phyloP scores from a whole-genome alignment of 768 basidiomycete species.

The Fistulinella prunicolor region DNA sequence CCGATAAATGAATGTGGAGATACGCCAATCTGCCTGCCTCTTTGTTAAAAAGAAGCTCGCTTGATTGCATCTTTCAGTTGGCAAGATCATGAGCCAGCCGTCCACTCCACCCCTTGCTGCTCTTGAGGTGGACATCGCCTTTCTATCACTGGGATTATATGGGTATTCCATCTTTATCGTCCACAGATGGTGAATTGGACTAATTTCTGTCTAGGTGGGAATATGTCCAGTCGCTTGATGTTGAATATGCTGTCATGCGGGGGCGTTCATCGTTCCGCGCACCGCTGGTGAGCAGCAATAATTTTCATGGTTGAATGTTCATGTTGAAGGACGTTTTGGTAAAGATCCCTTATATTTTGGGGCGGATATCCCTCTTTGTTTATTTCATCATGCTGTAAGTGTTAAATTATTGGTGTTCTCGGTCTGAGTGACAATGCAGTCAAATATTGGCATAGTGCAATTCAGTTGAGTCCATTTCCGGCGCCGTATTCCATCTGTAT shows the following conservation, averaged over 20 bases:
- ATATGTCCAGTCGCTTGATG: slow-evolving; percentile 13
- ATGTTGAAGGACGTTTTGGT: neutral
- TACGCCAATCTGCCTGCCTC: too few relatives aligned
- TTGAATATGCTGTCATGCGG: slow-evolving; percentile 24
- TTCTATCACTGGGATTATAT: slow-evolving; percentile 17
- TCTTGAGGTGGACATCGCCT: slow-evolving; percentile 1
- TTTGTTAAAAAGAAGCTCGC: too few relatives aligned
- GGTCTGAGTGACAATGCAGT: neutral
- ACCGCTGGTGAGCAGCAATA: slow-evolving; percentile 19
- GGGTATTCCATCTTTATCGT: slow-evolving; percentile 12
- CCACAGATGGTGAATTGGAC: neutral
- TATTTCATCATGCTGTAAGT: slow-evolving; percentile 15
- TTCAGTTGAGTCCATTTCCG: neutral
- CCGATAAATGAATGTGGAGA: too few relatives aligned
- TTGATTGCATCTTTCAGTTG: too few relatives aligned
- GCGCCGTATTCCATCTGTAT: neutral
- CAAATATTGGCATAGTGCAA: slow-evolving; percentile 4
- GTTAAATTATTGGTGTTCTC: neutral
- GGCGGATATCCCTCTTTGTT: slow-evolving; percentile 10
- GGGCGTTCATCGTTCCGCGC: slow-evolving; percentile 22
- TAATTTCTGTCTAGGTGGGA: slow-evolving; percentile 20
- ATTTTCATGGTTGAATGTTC: neutral
- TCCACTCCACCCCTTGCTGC: neutral
- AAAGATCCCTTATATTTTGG: slow-evolving; percentile 23
- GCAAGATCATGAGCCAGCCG: too few relatives aligned